Evolutionary conservation across 305 asterid species (phyloP).

Genomic region (Nicotiana rustica): DNA sequence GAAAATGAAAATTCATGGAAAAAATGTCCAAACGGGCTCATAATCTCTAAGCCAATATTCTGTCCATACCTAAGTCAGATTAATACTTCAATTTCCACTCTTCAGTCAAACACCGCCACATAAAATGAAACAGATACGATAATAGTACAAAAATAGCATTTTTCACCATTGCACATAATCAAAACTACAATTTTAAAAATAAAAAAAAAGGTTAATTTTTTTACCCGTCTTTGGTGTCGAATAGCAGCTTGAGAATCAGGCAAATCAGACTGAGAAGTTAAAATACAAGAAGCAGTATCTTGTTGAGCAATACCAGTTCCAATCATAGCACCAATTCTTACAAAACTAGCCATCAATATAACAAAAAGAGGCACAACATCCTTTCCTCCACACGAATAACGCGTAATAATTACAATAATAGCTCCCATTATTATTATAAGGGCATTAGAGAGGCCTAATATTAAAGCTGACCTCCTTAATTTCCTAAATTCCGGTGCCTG

Average conservation of each 20-base stretch:
- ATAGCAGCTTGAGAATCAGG: slow-evolving; percentile 20
- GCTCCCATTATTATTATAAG: slow-evolving; percentile 27
- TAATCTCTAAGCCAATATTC: background rate
- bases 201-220: background rate
- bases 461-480: slow-evolving; percentile 39
- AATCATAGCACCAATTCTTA: slow-evolving; percentile 40
- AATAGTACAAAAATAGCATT: background rate
- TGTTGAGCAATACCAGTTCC: slow-evolving; percentile 37
- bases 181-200: background rate
- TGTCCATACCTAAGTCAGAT: background rate
- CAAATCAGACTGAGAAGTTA: slow-evolving; percentile 20
- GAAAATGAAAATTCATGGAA: too few relatives aligned
- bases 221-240: slow-evolving; percentile 43
- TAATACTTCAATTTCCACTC: background rate
- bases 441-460: slow-evolving; percentile 39
- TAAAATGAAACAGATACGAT: background rate
- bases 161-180: background rate
- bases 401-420: slow-evolving; percentile 7
- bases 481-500: slow-evolving; percentile 5
- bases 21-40: too few relatives aligned
- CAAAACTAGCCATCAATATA: slow-evolving; percentile 29
- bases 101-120: background rate
- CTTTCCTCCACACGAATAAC: slow-evolving; percentile 14
- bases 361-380: background rate
- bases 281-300: slow-evolving; percentile 37